These are phyloP conservation scores for Fusarium penzigii DNA, from an alignment of 2,329 filamentous ascomycete genomes.

Conservation along the genomic window DNA sequence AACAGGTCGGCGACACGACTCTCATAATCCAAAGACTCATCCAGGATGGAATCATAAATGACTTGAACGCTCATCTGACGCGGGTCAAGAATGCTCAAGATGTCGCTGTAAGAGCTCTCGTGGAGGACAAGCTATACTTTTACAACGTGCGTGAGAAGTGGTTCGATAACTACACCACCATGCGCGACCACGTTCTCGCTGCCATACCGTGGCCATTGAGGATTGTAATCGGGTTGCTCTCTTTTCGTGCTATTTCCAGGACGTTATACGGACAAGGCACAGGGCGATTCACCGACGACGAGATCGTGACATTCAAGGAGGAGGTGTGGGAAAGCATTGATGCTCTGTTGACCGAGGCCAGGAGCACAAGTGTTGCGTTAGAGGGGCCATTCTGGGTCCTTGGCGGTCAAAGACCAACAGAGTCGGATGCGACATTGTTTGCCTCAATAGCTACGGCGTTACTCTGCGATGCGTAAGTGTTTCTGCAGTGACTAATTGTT, in stretches of 20 bases:
- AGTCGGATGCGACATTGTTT: conserved; percentile 59
- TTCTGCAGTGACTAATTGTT: background rate
- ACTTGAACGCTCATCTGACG: conserved; percentile 49
- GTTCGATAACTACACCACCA: conserved; percentile 59
- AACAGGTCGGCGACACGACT: conserved; percentile 50
- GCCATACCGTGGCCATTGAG: conserved; percentile 53
- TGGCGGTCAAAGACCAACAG: conserved; percentile 53
- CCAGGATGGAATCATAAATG: conserved; percentile 40
- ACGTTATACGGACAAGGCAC: conserved; percentile 60
- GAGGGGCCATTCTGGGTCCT: conserved; percentile 57
- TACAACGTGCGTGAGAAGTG: conserved; percentile 57
- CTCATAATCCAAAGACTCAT: conserved; percentile 53
- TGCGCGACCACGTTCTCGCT: conserved; percentile 53
- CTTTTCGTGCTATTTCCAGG: conserved; percentile 42
- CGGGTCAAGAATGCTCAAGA: conserved; percentile 46
- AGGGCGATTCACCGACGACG: conserved; percentile 49
- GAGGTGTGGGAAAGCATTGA: conserved; percentile 58
- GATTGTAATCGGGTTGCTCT: conserved; percentile 51
- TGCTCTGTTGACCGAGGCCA: conserved; percentile 43
- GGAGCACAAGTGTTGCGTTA: conserved; percentile 6
- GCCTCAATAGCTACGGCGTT: conserved; percentile 57
- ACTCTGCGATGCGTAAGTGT: conserved; percentile 54
- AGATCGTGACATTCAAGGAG: conserved; percentile 44
- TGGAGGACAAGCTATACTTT: conserved; percentile 64
- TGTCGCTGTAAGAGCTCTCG: conserved; percentile 51